Evolutionary conservation across 2,329 filamentous ascomycete genomes (phyloP).

Genomic region (Paecilomyces variotii): DNA sequence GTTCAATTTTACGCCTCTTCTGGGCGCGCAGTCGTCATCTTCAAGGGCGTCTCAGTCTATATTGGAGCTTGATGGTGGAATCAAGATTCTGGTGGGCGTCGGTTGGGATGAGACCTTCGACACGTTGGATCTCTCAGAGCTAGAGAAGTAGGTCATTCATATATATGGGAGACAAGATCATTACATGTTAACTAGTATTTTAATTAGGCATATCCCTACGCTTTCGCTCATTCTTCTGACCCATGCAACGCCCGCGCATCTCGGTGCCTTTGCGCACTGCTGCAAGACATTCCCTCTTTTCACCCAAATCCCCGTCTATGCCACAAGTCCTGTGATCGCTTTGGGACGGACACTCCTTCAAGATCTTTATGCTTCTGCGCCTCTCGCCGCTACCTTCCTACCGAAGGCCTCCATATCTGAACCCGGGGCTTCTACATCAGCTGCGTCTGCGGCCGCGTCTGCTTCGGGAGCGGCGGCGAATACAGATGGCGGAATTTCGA

Average conservation of each 20-base stretch:
- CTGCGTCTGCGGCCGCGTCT: constrained; percentile 23
- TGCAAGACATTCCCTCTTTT: constrained; percentile 95
- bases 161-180: constrained; percentile 6
- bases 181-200: constrained; percentile 7
- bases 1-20: constrained; percentile 92
- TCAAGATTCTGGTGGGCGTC: constrained; percentile 90
- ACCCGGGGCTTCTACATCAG: constrained; percentile 42
- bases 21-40: constrained; percentile 74
- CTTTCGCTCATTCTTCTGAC: constrained; percentile 90
- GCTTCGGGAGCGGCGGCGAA: constrained; percentile 23
- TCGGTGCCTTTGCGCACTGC: constrained; percentile 90
- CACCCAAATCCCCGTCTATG: constrained; percentile 86
- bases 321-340: constrained; percentile 86
- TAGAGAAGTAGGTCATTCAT: constrained; percentile 65
- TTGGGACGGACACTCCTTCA: constrained; percentile 84
- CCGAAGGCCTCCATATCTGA: constrained; percentile 61
- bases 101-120: constrained; percentile 95
- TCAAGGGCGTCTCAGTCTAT: constrained; percentile 90
- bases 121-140: constrained; percentile 67
- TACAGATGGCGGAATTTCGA: constrained; percentile 18
- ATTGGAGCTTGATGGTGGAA: constrained; percentile 88
- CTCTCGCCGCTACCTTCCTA: constrained; percentile 78
- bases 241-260: constrained; percentile 82
- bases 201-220: constrained; percentile 70
- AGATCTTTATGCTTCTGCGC: constrained; percentile 84